Conservation (phyloP, 108 stramenopile genomes). For the Nitzschia sp. region DNA sequence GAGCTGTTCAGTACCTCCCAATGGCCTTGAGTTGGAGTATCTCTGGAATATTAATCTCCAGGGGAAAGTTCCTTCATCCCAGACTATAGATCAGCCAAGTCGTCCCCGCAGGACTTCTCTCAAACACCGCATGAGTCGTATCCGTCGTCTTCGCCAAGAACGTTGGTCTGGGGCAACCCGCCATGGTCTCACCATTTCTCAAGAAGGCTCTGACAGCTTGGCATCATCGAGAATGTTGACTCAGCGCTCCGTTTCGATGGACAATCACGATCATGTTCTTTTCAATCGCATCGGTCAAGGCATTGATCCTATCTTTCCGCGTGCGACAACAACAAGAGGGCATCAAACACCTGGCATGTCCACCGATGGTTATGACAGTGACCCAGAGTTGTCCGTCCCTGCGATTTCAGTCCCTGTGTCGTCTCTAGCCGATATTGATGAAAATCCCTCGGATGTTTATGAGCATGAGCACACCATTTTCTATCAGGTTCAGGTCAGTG, state of each 20-base stretch:
- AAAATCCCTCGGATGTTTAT: not conserved
- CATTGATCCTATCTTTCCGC: conserved; percentile 7
- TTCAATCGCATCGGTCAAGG: conserved; percentile 1
- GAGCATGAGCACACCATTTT: conserved; percentile 2
- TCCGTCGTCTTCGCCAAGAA: conserved; percentile 26
- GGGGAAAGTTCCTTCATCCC: not conserved
- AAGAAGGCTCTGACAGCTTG: not conserved
- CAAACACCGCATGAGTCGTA: conserved; percentile 27
- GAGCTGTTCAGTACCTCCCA: conserved; percentile 25
- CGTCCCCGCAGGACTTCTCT: conserved; percentile 13
- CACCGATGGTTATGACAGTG: conserved; percentile 38
- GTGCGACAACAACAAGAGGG: not conserved
- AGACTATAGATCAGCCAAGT: not conserved
- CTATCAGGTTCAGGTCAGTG: conserved; percentile 22
- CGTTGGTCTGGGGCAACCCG: conserved; percentile 25
- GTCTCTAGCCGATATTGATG: not conserved
- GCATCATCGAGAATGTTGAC: too few species aligned
- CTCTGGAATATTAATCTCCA: conserved; percentile 22
- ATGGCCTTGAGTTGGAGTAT: conserved; percentile 22
- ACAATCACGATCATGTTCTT: not conserved
- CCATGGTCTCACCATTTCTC: conserved; percentile 33
- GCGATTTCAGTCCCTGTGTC: not conserved
- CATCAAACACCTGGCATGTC: not conserved
- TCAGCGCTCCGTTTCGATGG: conserved; percentile 4
- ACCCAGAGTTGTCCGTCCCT: conserved; percentile 23